phyloP scores from a whole-genome alignment of 2,329 filamentous ascomycete genomes.

The Eurotiales sp. region DNA sequence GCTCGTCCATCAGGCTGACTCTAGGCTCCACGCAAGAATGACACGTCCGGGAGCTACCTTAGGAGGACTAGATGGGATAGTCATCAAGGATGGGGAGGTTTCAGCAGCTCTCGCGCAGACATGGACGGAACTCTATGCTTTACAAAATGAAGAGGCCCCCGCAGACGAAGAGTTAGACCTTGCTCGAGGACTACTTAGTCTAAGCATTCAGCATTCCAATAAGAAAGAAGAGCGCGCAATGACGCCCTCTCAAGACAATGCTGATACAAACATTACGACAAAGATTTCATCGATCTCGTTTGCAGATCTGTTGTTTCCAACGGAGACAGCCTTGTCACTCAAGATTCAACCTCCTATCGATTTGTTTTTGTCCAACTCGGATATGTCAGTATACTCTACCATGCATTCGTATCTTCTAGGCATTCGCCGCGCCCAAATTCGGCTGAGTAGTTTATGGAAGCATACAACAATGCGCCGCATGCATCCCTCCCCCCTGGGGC shows the following conservation, averaged over 20 bases:
- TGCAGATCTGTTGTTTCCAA: slow-evolving; percentile 75
- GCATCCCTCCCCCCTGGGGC: slow-evolving; percentile 67
- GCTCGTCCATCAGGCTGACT: slow-evolving; percentile 79
- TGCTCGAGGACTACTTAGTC: slow-evolving; percentile 69
- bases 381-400: slow-evolving; percentile 75
- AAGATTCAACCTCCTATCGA: slow-evolving; percentile 78
- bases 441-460: slow-evolving; percentile 82
- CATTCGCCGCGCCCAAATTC: slow-evolving; percentile 79
- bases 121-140: slow-evolving; percentile 73
- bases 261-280: slow-evolving; percentile 21
- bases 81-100: slow-evolving; percentile 84
- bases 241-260: slow-evolving; percentile 20
- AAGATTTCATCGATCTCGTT: slow-evolving; percentile 54
- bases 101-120: slow-evolving; percentile 70
- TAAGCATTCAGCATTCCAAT: slow-evolving; percentile 48
- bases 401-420: slow-evolving; percentile 85
- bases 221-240: slow-evolving; percentile 29
- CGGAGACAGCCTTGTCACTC: slow-evolving; percentile 66
- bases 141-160: slow-evolving; percentile 73
- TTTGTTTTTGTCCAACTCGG: slow-evolving; percentile 73
- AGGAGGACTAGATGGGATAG: slow-evolving; percentile 58
- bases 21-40: slow-evolving; percentile 71
- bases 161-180: slow-evolving; percentile 73
- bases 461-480: slow-evolving; percentile 72
- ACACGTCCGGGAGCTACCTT: slow-evolving; percentile 49